A percentile compares a stretch with the other conserved stretches of the same genome.
Evolutionary conservation across 345 rosid species (phyloP).

Genomic region (Pseudoturritis turrita): DNA sequence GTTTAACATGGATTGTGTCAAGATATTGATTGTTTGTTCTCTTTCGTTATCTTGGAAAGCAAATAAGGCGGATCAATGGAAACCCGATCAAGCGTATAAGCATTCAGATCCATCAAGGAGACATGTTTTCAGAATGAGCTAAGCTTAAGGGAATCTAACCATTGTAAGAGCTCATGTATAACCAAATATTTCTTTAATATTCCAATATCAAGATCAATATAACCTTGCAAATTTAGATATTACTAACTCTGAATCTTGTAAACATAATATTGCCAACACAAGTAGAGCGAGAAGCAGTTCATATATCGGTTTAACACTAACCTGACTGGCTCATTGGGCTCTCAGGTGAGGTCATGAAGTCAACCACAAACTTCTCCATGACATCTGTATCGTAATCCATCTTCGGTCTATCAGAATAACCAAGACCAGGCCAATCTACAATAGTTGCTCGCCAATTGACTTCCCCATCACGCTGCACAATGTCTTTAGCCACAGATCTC

Average conservation of each 20-base stretch:
- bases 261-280: neutral
- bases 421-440: constrained; percentile 97
- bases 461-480: constrained; percentile 42
- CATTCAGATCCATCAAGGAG: neutral
- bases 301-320: constrained; percentile 15
- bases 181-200: neutral
- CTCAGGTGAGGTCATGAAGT: constrained; percentile 67
- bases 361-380: constrained; percentile 84
- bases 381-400: constrained; percentile 79
- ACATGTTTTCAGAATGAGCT: neutral
- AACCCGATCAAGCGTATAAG: neutral
- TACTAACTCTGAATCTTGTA: neutral
- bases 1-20: constrained; percentile 8
- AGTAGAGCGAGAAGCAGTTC: neutral
- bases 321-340: constrained; percentile 61
- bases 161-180: neutral
- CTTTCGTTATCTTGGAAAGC: neutral
- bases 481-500: constrained; percentile 80
- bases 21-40: neutral
- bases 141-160: neutral
- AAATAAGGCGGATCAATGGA: neutral
- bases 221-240: neutral
- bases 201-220: neutral
- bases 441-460: constrained; percentile 69
- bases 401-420: constrained; percentile 73